These are phyloP conservation scores for Linnemannia schmuckeri DNA, from an alignment of 192 early-diverging fungal genomes.

Conservation along the genomic window DNA sequence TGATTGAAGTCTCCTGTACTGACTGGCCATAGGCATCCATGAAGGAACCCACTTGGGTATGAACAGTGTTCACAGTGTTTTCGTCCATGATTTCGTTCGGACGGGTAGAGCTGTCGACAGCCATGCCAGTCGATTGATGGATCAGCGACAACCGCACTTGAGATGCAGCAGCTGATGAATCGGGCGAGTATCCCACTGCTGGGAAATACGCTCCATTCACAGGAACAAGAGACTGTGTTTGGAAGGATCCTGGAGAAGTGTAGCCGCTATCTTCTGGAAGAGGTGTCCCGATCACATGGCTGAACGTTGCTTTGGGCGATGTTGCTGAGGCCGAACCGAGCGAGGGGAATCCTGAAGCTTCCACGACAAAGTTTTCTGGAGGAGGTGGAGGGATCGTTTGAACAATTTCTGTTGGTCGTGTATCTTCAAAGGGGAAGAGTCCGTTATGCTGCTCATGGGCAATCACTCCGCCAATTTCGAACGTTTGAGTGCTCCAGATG, in stretches of 20 bases:
- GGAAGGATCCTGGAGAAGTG: background rate
- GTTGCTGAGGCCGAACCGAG: background rate
- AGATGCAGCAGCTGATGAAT: background rate
- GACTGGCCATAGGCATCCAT: slow-evolving; percentile 6
- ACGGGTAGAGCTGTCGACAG: slow-evolving; percentile 31
- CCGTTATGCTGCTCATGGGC: background rate
- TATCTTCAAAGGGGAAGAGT: background rate
- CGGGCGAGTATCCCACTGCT: background rate
- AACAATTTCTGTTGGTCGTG: slow-evolving; percentile 1
- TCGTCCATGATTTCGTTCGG: slow-evolving; percentile 47
- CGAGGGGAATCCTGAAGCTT: background rate
- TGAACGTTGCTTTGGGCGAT: slow-evolving; percentile 7
- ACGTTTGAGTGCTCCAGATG: background rate
- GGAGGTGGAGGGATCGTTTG: background rate
- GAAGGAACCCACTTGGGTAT: slow-evolving; percentile 3
- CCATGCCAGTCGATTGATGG: slow-evolving; percentile 37
- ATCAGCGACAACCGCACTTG: slow-evolving; percentile 35
- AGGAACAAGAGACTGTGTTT: background rate
- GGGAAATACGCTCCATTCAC: background rate
- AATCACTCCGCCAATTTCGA: background rate
- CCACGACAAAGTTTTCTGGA: slow-evolving; percentile 3
- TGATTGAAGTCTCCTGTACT: background rate
- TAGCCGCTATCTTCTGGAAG: background rate
- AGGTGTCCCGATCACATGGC: background rate
- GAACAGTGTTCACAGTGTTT: slow-evolving; percentile 30